These are phyloP conservation scores for Aspergillus olivimuriae DNA, from an alignment of 495 filamentous ascomycete genomes.

Conservation along the genomic window DNA sequence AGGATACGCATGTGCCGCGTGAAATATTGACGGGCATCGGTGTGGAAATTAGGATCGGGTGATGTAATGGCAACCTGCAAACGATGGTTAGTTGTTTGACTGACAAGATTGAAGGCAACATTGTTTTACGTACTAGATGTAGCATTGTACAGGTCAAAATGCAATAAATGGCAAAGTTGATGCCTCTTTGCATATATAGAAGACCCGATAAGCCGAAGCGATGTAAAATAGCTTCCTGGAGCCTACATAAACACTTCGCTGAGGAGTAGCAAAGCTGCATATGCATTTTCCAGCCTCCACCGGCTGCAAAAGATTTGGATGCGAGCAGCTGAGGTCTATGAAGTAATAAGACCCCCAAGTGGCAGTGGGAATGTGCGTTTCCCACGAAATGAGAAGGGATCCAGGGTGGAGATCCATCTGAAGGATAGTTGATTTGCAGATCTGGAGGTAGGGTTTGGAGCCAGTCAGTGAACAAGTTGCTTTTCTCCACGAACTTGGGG, in stretches of 20 bases:
- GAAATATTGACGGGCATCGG: conserved; percentile 84
- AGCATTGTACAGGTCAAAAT: conserved; percentile 91
- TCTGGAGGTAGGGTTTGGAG: conserved; percentile 69
- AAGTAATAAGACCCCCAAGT: conserved; percentile 80
- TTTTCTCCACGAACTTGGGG: conserved; percentile 74
- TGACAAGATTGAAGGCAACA: neutral
- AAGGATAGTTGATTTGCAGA: conserved; percentile 69
- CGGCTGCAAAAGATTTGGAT: conserved; percentile 63
- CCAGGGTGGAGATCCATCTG: conserved; percentile 77
- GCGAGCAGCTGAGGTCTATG: conserved; percentile 80
- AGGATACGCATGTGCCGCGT: conserved; percentile 93
- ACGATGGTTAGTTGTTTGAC: conserved; percentile 12
- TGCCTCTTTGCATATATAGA: conserved; percentile 88
- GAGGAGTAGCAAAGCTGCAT: conserved; percentile 83
- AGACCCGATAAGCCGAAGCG: conserved; percentile 75
- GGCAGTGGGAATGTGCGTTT: conserved; percentile 90
- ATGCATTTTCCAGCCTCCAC: conserved; percentile 78
- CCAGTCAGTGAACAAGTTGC: conserved; percentile 69
- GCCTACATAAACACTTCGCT: conserved; percentile 78
- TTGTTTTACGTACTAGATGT: conserved; percentile 75
- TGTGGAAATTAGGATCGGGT: conserved; percentile 82
- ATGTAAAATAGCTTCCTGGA: conserved; percentile 82
- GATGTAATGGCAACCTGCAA: conserved; percentile 87
- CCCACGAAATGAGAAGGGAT: conserved; percentile 85
- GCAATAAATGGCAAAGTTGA: conserved; percentile 92